Conservation (phyloP, 1,139 yeast genomes). For the Blastobotrys raffinosifermentans region DNA sequence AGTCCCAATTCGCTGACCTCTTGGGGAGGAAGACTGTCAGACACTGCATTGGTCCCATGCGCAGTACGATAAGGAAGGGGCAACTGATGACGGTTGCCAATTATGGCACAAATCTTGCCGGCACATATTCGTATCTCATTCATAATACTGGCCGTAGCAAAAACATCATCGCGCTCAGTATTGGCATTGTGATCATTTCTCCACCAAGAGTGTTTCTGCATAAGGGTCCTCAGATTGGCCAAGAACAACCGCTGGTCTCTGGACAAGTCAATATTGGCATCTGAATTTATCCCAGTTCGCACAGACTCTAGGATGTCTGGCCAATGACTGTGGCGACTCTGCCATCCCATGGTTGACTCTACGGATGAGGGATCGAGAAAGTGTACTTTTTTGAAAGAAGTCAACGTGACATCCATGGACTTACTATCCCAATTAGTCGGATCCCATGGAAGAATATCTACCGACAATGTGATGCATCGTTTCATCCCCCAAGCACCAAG, state of each 20-base stretch:
- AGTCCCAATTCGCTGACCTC: too few species aligned
- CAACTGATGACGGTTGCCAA: conserved; percentile 8
- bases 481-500: conserved; percentile 7
- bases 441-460: conserved; percentile 13
- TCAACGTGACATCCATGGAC: conserved; percentile 6
- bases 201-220: too few species aligned
- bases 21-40: too few species aligned
- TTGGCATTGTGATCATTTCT: too few species aligned
- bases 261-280: conserved; percentile 4
- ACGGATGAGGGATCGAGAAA: too few species aligned
- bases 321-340: too few species aligned
- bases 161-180: too few species aligned
- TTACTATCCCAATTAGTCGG: conserved; percentile 2
- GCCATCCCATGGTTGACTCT: too few species aligned
- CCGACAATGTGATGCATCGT: conserved; percentile 17
- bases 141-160: background rate
- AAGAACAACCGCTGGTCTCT: background rate
- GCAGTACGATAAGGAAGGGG: background rate
- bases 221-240: too few species aligned
- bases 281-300: conserved; percentile 4
- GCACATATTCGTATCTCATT: conserved; percentile 7
- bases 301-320: background rate
- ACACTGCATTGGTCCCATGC: too few species aligned
- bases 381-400: background rate
- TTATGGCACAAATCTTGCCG: conserved; percentile 13